Base-by-base conservation (phyloP, 306 rosid genomes). In the Vicia villosa region DNA sequence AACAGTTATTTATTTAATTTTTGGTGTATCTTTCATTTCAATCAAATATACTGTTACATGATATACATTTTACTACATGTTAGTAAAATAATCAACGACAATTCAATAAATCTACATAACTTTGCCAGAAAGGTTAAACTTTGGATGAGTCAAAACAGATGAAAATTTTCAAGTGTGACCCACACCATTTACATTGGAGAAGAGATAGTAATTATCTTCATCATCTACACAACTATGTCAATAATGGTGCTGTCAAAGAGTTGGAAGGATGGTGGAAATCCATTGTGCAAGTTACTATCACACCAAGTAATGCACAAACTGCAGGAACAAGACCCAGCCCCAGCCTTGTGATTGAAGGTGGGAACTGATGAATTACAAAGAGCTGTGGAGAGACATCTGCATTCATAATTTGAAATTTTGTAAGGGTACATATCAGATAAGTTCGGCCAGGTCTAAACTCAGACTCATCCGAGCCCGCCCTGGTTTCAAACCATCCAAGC, bases 301-400 rank as follows among this genome's bases (percentile, higher is more conserved):
- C 81, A 7, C 91, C 93, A 66, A 80, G 36, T 13, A 90, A 83
- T 38, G 96, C 74, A 83, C 90, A 87, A 24, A 80, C 0, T 41
- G 96, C 89, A 1, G 96, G 98, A 76, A 91, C 78, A 14, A 88
- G 80, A 69, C 98, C 97, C 78, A 88, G 82, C 20, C 98, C 98
- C 15, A 84, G 22, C 79, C 98, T 78, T 28, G 97, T 86, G 21
- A 90, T 82, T 22, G 98, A 86, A 68, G 84, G 6, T 61, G 79
- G 22, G 11, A 62, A 59, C 10, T 22, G 54, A 24, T 36, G 36
- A 37, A 49, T 30, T 74, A 17, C 68, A 3, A 73, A 46, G 9
- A 84, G 74, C 16, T 55, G 47, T 54, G 83, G 45, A 8, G 86
- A 64, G 20, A 40, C 8, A 83, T 80, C 98, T 90, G 82, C 87